Base-by-base conservation (phyloP, 805 yeast genomes). In the Starmerella floris region DNA sequence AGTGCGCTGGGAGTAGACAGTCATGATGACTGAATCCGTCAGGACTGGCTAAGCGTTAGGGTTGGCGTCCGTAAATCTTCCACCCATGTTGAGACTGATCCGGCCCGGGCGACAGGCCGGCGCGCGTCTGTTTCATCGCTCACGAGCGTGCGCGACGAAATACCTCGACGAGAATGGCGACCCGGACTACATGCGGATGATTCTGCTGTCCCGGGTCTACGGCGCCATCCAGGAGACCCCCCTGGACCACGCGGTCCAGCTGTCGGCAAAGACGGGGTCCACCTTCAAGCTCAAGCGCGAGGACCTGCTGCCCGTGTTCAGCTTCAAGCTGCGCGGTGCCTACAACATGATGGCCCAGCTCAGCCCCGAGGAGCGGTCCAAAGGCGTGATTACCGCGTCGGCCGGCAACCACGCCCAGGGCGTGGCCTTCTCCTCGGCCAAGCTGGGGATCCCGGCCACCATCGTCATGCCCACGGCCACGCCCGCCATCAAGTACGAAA, bases 381-480 rank as follows among this genome's bases (percentile, higher is more conserved):
- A 72, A 38, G 99, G 99, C 54, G 96, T 91, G 42, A 81, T 93
- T 58, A 96, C 97, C 0, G 91, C 97, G 56, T 84, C 96, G 25
- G 99, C 99, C 3, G 99, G 99, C 28, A 91, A 91, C 62, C 99
- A 91, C 56, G 99, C 99, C 1, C 99, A 91, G 60, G 99, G 99
- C 52, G 97, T 91, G 13, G 98, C 98, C 0, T 88, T 64, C 59
- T 80, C 94, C 20, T 95, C 97, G 3, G 76, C 75, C 46, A 75
- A 79, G 46, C 67, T 91, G 56, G 79, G 79, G 23, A 84, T 91
- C 41, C 91, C 95, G 3, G 88, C 97, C 3, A 88, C 96, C 4
- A 91, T 91, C 41, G 97, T 91, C 36, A 91, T 91, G 99, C 99
- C 99, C 2, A 77, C 83, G 2, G 88, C 93, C 2, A 91, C 98